Evolutionary conservation across 805 yeast genomes (phyloP), one percentile per base, ranked within the genome.

Genomic region (Candida tallmaniae): DNA sequence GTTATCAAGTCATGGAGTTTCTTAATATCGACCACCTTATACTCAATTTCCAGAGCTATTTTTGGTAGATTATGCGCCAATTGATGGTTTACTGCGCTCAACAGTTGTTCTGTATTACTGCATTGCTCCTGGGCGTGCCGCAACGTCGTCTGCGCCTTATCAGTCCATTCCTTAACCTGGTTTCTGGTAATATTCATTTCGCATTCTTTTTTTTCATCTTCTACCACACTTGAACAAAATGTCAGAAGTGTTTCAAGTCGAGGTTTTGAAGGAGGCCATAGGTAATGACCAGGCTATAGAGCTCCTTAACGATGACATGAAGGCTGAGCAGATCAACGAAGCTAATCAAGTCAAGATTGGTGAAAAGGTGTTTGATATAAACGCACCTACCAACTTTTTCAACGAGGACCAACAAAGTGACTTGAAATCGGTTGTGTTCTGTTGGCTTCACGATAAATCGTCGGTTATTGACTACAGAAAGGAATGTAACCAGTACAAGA

Each of bases 381-480:
- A 72, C 43, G 55, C 62, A 9, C 41, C 43, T n/a, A 80, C 89
- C 8, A 68, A 71, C 32, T 81, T 81, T 49, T 61, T 66, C 31
- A 68, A 73, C 29, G 79, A 77, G 34, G 74, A 58, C 20, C 54
- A 54, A 12, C 58, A 65, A 15, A 71, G 77, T 28, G 63, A 70
- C 11, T 62, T 87, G 37, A 66, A 75, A 41, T 76, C 84, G 0
- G 76, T 83, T 2, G 68, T 76, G 24, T 86, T 84, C 48, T 83
- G 93, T 44, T 90, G 95, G 93, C 44, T 78, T 18, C 78, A 78
- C 43, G 78, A 74, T 39, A 85, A 83, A 35, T 69, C 83, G 18
- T 73, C 80, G 25, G 81, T 88, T 29, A 81, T 96, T 9, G 95
- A 86, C 35, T 89, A 90, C 54, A 73, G 87, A 40, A 72, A 78